Evolutionary conservation across 129 eudicot species (phyloP), one percentile per base, ranked within the genome.

Genomic region (Flaveria brownii): DNA sequence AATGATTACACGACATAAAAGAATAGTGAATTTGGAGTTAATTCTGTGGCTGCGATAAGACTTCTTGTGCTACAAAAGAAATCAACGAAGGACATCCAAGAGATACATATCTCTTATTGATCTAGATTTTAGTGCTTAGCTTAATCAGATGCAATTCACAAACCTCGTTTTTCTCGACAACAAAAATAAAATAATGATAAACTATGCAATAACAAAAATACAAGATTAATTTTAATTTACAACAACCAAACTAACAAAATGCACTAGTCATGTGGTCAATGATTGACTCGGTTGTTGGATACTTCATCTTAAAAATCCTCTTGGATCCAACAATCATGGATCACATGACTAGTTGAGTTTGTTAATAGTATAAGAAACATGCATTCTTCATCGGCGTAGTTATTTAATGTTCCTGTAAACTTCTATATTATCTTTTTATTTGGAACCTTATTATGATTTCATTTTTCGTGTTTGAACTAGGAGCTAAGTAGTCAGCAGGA

Each of bases 401-500:
- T 64, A 64, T 15, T 6, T 36, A 30, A 5, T 15, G 23, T 30
- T 3, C 12, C 0, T 11, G 15, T 0, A 64, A 64, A 5, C 28
- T 28, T 2, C 8, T 30, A 5, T 16, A 23, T 57, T n/a, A 16
- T 64, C 70, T 36, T 64, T 22, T 66, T 39, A 39, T 6, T n/a
- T 2, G 51, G 51, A 36, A 16, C 1, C 50, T 3, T 17, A 18
- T 17, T 67, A 54, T 11, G 56, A 18, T 61, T 10, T 47, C 39
- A 39, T 70, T 70, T 70, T 18, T 55, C 25, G 3, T 67, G 82
- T 46, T 56, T 74, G 72, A 60, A 91, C 97, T 72, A 94, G 99
- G 99, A 94, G 72, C 83, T 89, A 73, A 91, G 93, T 72, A 91
- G 97, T 67, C 99, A 94, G 85, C 97, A 94, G 84, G 99, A 94